Evolutionary conservation across 2,329 filamentous ascomycete species (phyloP).

Genomic region (Fonsecaea multimorphosa): DNA sequence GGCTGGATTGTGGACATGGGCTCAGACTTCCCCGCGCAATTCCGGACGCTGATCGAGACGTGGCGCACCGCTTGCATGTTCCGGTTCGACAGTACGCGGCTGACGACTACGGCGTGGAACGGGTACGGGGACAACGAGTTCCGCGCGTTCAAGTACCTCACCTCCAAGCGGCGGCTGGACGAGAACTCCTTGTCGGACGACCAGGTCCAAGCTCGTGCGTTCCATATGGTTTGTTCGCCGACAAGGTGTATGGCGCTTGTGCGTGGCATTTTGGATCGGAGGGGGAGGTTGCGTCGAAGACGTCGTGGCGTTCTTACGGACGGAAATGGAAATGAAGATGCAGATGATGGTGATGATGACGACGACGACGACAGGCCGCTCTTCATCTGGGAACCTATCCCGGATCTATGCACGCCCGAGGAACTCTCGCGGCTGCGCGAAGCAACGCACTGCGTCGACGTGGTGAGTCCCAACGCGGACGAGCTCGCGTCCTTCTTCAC

Average conservation of each 20-base stretch:
- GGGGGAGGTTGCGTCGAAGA: conserved; percentile 46
- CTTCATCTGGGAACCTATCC: conserved; percentile 95
- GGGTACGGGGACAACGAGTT: conserved; percentile 76
- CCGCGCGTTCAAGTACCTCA: conserved; percentile 84
- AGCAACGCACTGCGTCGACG: conserved; percentile 61
- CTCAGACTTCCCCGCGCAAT: conserved; percentile 76
- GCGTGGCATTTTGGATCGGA: conserved; percentile 66
- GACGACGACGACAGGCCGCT: conserved; percentile 58
- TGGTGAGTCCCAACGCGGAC: conserved; percentile 80
- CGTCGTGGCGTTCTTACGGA: too few species aligned
- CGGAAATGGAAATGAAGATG: too few species aligned
- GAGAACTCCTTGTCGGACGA: conserved; percentile 70
- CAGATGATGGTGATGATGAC: neutral
- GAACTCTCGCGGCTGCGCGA: conserved; percentile 60
- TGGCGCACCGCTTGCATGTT: conserved; percentile 80
- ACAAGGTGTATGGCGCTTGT: conserved; percentile 77
- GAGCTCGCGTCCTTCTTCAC: conserved; percentile 88
- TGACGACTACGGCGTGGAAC: conserved; percentile 93
- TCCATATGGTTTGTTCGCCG: conserved; percentile 87
- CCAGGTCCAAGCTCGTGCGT: conserved; percentile 74
- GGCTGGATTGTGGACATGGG: conserved; percentile 93
- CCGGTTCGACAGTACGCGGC: conserved; percentile 67
- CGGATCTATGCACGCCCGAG: conserved; percentile 79
- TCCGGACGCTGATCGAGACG: conserved; percentile 68
- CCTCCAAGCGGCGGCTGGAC: conserved; percentile 81